These are phyloP conservation scores for Melaleuca quinquenervia DNA, from an alignment of 345 rosid species.

Conservation along the genomic window DNA sequence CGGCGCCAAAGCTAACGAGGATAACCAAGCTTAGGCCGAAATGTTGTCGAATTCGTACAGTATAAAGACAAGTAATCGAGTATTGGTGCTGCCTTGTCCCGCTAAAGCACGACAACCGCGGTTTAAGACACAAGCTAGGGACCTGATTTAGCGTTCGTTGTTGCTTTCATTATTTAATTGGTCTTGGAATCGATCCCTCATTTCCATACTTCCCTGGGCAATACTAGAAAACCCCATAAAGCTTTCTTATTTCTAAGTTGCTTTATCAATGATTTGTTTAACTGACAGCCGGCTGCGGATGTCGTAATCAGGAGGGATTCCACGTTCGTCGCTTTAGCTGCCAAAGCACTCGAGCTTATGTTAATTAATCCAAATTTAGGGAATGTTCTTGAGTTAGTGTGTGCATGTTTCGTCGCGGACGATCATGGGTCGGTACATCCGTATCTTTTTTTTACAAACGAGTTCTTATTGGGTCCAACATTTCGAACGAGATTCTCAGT, in stretches of 20 bases:
- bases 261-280: background rate
- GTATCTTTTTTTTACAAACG: background rate
- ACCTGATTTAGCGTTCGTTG: background rate
- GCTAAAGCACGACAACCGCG: constrained; percentile 3
- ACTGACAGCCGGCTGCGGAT: background rate
- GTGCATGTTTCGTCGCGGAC: no score
- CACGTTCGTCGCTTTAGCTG: no score
- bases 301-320: no score
- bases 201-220: background rate
- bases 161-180: background rate
- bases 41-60: background rate
- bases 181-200: background rate
- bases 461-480: background rate
- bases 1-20: background rate
- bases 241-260: background rate
- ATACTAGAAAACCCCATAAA: background rate
- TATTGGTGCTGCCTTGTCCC: background rate
- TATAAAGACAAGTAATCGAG: background rate
- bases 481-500: background rate
- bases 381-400: no score
- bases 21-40: background rate
- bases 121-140: constrained; percentile 5
- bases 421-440: background rate
- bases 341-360: no score
- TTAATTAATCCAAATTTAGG: no score